Base-by-base conservation (phyloP, 2,329 filamentous ascomycete species). In the Trichoderma hamatum region DNA sequence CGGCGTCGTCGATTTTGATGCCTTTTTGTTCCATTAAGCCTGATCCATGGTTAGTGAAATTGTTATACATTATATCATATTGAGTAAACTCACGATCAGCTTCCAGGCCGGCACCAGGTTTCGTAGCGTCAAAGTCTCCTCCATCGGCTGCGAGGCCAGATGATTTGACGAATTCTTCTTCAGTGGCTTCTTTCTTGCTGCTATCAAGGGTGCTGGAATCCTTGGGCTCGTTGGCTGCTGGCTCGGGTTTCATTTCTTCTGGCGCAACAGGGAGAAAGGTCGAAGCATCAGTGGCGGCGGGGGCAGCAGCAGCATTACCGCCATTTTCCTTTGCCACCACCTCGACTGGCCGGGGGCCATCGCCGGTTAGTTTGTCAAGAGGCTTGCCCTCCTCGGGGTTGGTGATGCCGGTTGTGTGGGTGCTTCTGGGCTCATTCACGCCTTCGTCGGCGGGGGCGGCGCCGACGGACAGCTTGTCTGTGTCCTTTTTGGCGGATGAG, bases 71-170 rank as follows among this genome's bases (percentile, higher is more conserved):
- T n/a, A n/a, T n/a, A n/a, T n/a, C n/a, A n/a, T n/a, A n/a, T n/a
- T n/a, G n/a, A 58, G 51, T n/a, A 28, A 5, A 10, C 84, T 80
- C 78, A 90, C 90, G 85, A 72, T 90, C 88, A 70, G 90, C 90
- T 77, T 92, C 90, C 43, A 78, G 80, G 3, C 88, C 89, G 13
- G 90, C 90, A 13, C 90, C 90, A 0, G 89, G 85, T 70, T 85
- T 85, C 9, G 84, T 80, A 4, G 86, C 88, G 73, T 92, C 90
- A 75, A 91, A 91, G 73, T 91, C 83, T 6, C 90, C 89, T 0
- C 90, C 89, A 49, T 92, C 89, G 19, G 88, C 87, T 39, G 82
- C 79, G 32, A 91, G 76, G 0, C 89, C 90, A 0, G 82, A 84
- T 26, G 83, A 84, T 78, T 84, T 86, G 71, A 90, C 82, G 69